Evolutionary conservation across 2,329 filamentous ascomycete species (phyloP).

Genomic region (Fusarium papillatum): DNA sequence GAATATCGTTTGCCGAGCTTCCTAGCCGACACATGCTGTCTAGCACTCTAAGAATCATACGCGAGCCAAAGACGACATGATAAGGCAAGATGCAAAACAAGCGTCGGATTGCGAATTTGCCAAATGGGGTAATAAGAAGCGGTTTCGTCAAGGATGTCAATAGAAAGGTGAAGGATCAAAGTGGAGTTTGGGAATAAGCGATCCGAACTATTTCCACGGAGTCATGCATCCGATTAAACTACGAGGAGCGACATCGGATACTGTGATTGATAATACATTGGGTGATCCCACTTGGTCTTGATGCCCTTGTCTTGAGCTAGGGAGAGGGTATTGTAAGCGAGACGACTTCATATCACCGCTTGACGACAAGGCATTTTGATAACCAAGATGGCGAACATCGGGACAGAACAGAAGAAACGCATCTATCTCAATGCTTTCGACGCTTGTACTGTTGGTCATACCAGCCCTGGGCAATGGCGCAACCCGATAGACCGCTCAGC

Average conservation of each 20-base stretch:
- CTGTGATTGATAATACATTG: neutral
- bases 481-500: conserved; percentile 20
- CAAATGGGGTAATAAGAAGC: conserved; percentile 4
- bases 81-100: conserved; percentile 15
- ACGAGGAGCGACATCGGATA: neutral
- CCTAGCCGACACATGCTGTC: neutral
- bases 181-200: conserved; percentile 2
- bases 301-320: neutral
- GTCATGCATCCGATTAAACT: neutral
- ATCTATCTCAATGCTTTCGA: conserved; percentile 32
- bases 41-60: neutral
- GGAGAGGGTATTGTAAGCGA: neutral
- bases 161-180: neutral
- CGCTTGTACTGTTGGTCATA: conserved; percentile 22
- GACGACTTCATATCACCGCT: neutral
- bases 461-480: conserved; percentile 29
- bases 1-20: neutral
- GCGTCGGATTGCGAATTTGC: conserved; percentile 18
- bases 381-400: neutral
- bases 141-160: neutral
- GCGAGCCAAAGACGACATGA: neutral
- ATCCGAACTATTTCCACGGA: neutral
- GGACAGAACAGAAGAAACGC: conserved; percentile 4
- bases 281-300: neutral
- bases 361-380: neutral